Conservation (phyloP, 139 green algal species). For the Limnomonas spitsbergensis region DNA sequence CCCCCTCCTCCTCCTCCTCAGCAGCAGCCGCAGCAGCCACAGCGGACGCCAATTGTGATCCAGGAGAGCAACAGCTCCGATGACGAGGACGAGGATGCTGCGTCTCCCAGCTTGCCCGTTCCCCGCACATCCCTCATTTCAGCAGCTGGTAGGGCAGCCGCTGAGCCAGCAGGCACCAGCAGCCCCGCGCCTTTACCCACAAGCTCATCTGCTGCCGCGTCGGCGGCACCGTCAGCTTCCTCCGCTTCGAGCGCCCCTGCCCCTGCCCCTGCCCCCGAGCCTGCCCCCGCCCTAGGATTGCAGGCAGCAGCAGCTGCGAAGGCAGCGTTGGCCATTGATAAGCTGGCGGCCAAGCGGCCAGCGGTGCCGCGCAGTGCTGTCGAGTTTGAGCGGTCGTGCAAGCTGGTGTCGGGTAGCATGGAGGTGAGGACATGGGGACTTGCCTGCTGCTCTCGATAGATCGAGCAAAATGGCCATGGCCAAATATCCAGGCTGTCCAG, state of each 20-base stretch:
- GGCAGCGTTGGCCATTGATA: constrained; percentile 21
- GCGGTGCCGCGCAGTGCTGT: constrained; percentile 8
- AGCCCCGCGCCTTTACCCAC: no score
- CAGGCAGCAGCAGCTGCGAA: constrained; percentile 24
- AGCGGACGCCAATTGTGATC: neutral
- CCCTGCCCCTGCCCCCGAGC: neutral
- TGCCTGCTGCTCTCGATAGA: no score
- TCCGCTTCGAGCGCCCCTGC: neutral
- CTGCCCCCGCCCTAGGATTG: neutral
- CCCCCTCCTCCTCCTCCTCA: no score
- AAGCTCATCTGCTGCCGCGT: no score
- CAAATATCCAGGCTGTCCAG: no score
- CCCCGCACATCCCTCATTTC: neutral
- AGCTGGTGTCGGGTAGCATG: neutral
- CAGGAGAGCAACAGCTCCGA: neutral
- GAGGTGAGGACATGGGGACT: constrained; percentile 5
- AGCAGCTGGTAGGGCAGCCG: neutral
- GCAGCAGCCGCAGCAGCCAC: neutral
- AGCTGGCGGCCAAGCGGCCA: constrained; percentile 14
- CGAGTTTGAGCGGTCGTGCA: constrained; percentile 21
- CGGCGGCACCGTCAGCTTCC: neutral
- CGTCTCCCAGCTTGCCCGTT: neutral
- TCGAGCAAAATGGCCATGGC: no score
- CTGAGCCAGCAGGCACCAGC: neutral
- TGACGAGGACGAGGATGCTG: constrained; percentile 8